A percentile compares a stretch with the other conserved stretches of the same genome.
Conservation (phyloP, 257 asterid species). For the Salvia hispanica region DNA sequence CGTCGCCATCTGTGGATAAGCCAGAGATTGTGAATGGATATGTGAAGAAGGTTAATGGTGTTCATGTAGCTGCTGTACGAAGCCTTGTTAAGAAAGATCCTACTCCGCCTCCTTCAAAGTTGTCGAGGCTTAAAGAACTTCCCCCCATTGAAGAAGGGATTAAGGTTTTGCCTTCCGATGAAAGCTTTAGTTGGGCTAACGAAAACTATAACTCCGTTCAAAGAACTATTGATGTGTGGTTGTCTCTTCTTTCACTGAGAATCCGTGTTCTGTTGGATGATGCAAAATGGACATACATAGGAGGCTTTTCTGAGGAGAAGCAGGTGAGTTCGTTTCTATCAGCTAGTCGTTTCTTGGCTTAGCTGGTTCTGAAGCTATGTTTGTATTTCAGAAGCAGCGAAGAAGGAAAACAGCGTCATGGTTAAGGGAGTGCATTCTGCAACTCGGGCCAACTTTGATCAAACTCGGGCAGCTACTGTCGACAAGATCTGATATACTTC, state of each 20-base stretch:
- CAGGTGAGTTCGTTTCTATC: constrained; percentile 44
- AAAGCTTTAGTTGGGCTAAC: constrained; percentile 80
- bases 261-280: constrained; percentile 69
- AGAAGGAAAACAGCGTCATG: constrained; percentile 78
- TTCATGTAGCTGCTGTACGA: constrained; percentile 38
- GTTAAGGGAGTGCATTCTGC: constrained; percentile 70
- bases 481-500: constrained; percentile 85
- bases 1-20: constrained; percentile 21
- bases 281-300: constrained; percentile 70
- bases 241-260: constrained; percentile 70
- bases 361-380: neutral
- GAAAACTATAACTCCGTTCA: constrained; percentile 75
- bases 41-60: constrained; percentile 41
- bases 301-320: constrained; percentile 75
- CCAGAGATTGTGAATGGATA: constrained; percentile 43
- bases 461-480: constrained; percentile 85
- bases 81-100: constrained; percentile 49
- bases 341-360: neutral
- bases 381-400: constrained; percentile 47
- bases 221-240: constrained; percentile 81
- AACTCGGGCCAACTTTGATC: constrained; percentile 91
- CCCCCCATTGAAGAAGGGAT: constrained; percentile 54
- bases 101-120: constrained; percentile 29
- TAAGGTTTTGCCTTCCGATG: constrained; percentile 76
- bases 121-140: constrained; percentile 39